Conservation (phyloP, 306 rosid species). For the Senna tora region DNA sequence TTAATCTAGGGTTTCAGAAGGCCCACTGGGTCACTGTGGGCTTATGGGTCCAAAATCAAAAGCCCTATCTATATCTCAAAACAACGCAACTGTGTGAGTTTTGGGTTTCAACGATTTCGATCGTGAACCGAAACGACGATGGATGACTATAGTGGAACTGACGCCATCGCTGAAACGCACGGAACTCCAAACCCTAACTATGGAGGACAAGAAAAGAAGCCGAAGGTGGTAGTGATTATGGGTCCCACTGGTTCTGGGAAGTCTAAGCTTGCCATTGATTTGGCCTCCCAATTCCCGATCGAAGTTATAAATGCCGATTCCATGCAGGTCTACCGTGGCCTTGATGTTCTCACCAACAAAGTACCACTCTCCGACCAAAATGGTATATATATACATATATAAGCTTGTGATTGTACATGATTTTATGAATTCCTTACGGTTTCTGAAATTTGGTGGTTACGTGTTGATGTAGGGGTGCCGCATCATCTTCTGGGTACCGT, state of each 20-base stretch:
- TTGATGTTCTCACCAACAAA: constrained; percentile 89
- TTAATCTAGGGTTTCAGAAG: background rate
- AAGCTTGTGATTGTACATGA: background rate
- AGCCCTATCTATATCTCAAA: background rate
- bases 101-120: background rate
- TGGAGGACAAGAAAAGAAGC: constrained; percentile 38
- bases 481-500: constrained; percentile 90
- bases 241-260: constrained; percentile 94
- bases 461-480: constrained; percentile 63
- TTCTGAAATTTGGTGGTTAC: constrained; percentile 17
- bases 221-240: constrained; percentile 67
- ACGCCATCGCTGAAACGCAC: background rate
- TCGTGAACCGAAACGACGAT: constrained; percentile 20
- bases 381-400: constrained; percentile 51
- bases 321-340: constrained; percentile 88
- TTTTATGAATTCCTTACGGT: constrained; percentile 1
- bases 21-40: background rate
- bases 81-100: no score
- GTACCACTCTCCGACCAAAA: constrained; percentile 62
- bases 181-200: constrained; percentile 45
- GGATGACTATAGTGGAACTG: constrained; percentile 22
- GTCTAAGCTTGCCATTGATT: constrained; percentile 80
- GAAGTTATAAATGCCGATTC: constrained; percentile 94
- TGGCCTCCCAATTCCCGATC: constrained; percentile 69
- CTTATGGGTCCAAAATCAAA: no score